phyloP scores from a whole-genome alignment of 768 basidiomycete genomes.

The Lactifluus echinatus region DNA sequence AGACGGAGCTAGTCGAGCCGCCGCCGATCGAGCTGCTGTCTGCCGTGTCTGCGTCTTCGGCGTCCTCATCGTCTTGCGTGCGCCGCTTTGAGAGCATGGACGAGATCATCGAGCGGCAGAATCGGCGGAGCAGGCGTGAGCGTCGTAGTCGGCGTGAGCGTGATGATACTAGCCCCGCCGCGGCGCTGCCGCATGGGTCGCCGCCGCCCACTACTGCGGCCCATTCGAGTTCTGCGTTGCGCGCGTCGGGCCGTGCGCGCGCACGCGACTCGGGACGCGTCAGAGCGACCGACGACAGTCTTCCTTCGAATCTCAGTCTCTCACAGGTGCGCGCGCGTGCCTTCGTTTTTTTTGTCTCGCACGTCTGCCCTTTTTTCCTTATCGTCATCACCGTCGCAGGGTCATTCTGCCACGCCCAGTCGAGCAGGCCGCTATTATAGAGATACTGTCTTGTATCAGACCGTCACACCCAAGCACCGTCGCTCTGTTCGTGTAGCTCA shows the following conservation, averaged over 20 bases:
- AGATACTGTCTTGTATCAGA: constrained; percentile 19
- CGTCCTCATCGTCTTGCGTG: constrained; percentile 33
- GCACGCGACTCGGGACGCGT: constrained; percentile 43
- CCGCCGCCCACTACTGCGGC: too few species aligned
- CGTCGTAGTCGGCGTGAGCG: constrained; percentile 41
- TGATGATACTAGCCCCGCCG: constrained; percentile 22
- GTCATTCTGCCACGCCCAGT: constrained; percentile 31
- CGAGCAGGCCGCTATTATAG: constrained; percentile 19
- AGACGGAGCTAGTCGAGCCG: constrained; percentile 48
- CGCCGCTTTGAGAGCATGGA: constrained; percentile 72
- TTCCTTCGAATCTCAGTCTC: neutral
- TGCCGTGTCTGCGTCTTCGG: too few species aligned
- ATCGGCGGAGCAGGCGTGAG: constrained; percentile 46
- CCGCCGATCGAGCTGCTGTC: too few species aligned
- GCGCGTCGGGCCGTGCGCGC: constrained; percentile 42
- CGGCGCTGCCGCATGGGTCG: neutral
- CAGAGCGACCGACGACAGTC: constrained; percentile 11
- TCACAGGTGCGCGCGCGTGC: constrained; percentile 16
- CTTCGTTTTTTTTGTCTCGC: too few species aligned
- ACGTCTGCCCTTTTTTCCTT: constrained; percentile 3
- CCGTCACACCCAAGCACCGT: constrained; percentile 14
- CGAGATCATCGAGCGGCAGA: constrained; percentile 63
- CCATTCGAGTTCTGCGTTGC: constrained; percentile 36
- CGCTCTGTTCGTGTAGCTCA: constrained; percentile 8
- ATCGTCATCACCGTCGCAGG: constrained; percentile 26